Evolutionary conservation across 2,329 filamentous ascomycete genomes (phyloP).

Genomic region (Penicillium sp.): DNA sequence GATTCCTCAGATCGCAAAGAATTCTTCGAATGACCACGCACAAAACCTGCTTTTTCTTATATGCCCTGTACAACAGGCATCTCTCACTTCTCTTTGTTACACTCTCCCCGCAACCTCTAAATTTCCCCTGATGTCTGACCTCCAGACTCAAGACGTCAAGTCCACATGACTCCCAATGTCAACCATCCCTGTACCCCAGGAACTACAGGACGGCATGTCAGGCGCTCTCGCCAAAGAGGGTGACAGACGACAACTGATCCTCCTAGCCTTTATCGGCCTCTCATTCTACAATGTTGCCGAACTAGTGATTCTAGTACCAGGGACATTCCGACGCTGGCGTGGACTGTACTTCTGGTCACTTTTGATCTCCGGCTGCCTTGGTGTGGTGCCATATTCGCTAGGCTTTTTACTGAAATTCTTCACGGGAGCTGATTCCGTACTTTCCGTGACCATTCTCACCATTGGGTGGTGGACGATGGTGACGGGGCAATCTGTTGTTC

Average conservation of each 20-base stretch:
- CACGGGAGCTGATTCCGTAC: slow-evolving; percentile 28
- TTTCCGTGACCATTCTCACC: slow-evolving; percentile 47
- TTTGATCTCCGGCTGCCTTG: slow-evolving; percentile 36
- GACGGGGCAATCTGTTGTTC: slow-evolving; percentile 62
- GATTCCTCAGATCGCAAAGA: background rate
- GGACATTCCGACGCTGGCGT: slow-evolving; percentile 41
- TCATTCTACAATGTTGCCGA: slow-evolving; percentile 52
- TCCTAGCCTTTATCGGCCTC: slow-evolving; percentile 41
- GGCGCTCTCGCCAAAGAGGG: slow-evolving; percentile 28
- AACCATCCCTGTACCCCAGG: slow-evolving; percentile 13
- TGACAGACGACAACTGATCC: slow-evolving; percentile 23
- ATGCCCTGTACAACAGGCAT: background rate
- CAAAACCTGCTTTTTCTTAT: background rate
- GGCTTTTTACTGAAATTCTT: slow-evolving; percentile 49
- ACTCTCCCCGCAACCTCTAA: background rate
- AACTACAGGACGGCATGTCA: slow-evolving; percentile 33
- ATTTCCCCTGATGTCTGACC: background rate
- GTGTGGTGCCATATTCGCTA: slow-evolving; percentile 42
- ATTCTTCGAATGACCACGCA: background rate
- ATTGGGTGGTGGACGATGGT: slow-evolving; percentile 64
- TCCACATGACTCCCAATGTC: background rate
- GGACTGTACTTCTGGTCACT: slow-evolving; percentile 49
- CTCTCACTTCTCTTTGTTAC: background rate
- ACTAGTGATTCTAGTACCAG: slow-evolving; percentile 42
- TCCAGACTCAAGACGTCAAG: background rate